Evolutionary conservation across 306 rosid species (phyloP), one percentile per base, ranked within the genome.

Genomic region (Gastrolobium bilobum): DNA sequence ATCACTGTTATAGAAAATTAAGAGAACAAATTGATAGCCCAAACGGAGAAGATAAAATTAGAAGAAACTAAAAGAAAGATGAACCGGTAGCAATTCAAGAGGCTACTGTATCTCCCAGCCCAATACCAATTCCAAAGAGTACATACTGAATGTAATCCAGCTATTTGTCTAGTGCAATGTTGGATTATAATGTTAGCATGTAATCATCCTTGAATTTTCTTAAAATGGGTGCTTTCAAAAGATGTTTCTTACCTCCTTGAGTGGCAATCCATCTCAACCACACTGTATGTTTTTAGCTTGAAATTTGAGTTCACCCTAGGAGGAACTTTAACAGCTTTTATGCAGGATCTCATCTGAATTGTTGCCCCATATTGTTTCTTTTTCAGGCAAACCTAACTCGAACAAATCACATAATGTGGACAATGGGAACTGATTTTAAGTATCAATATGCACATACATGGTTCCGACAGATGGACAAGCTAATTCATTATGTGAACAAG

Each of bases 401-500:
- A 42, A 93, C 97, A 76, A 91, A 93, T 87, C 99, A 95, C 81
- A 83, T 95, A 56, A 93, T 95, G 98, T 95, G 96, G 96, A 95
- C 99, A 14, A 95, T 95, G 99, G 99, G 99, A 83, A 95, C 99
- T 35, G 99, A 95, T 91, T 95, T 95, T 77, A 93, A 87, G 86
- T 95, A 95, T 85, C 99, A 95, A 80, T 95, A 88, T 76, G 94
- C 99, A 9, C 84, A 88, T 80, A 84, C 99, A 72, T 93, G 99
- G 99, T 95, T 90, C 81, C 86, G 85, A 61, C 91, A 95, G 77
- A 59, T 95, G 96, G 99, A 95, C 91, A 95, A 95, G 83, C 91
- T 95, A 79, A 93, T 95, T 82, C 99, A 95, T 83, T 95, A 95
- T 82, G 98, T 95, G 56, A 95, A 95, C 86, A 46, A 88, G 98